Base-by-base conservation (phyloP, 2,329 filamentous ascomycete species). In the Colletotrichum trifolii region DNA sequence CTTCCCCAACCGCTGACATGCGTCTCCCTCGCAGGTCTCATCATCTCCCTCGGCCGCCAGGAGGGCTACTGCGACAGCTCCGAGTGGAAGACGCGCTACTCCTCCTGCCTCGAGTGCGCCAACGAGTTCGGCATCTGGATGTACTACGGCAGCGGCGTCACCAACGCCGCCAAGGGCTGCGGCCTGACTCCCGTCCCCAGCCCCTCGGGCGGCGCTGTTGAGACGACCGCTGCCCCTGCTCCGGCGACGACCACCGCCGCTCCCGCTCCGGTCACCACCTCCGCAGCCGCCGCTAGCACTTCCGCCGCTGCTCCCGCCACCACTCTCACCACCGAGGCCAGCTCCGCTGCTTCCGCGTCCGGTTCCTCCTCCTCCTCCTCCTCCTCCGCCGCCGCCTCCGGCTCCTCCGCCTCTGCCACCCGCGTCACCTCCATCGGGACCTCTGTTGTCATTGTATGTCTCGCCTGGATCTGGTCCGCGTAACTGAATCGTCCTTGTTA, bases 61-160 rank as follows among this genome's bases (percentile, higher is more conserved):
- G 68, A 71, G 1, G 74, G 73, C 66, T 75, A 75, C 59, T 83
- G 81, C 67, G 69, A 73, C 13, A 76, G 76, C 62, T 60, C 75
- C 2, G 76, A 73, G 52, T 83, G 81, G 73, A 70, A 75, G 36
- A 71, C 72, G 15, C 73, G 77, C 66, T 83, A 82, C 72, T 71
- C 73, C 11, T 73, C 74, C 25, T 83, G 81, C 66, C 74, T 83
- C 50, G 69, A 74, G 48, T 83, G 81, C 69, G 75, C 81, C 34
- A 77, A 80, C 56, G 79, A 79, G 48, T 73, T 74, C 60, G 73
- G 78, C 58, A 81, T 82, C 70, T 83, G 81, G 81, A 71, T 72
- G 54, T 78, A 78, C 72, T 83, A 83, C 67, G 72, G 78, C n/a
- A 69, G 53, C 50, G 71, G 73, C 0, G 66, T 83, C 54, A 72